Conservation (phyloP, 768 basidiomycete species). For the Tylopilus cervinicoccineus region DNA sequence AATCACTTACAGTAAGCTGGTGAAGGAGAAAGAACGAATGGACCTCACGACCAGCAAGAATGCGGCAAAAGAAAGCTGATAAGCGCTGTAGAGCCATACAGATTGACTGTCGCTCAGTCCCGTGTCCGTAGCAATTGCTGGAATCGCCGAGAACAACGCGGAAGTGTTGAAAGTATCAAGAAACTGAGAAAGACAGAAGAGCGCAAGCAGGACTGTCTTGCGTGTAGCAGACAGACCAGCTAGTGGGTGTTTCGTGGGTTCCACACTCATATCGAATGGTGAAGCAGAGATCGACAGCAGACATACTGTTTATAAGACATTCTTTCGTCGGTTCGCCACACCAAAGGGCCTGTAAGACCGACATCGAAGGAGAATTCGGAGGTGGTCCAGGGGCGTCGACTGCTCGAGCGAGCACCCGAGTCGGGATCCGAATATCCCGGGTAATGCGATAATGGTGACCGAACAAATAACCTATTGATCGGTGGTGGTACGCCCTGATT, state of each 20-base stretch:
- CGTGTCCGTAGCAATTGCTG: background rate
- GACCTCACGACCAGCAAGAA: background rate
- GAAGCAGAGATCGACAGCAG: no score
- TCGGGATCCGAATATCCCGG: no score
- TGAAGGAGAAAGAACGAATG: background rate
- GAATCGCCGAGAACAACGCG: background rate
- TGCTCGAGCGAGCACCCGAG: no score
- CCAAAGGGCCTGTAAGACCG: no score
- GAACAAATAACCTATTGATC: no score
- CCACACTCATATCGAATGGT: background rate
- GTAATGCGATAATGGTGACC: no score
- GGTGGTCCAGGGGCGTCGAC: no score
- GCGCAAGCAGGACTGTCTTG: background rate
- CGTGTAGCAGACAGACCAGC: background rate
- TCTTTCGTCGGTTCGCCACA: no score
- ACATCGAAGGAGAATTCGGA: no score
- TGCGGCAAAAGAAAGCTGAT: constrained; percentile 1
- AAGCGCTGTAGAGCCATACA: background rate
- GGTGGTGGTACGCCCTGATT: no score
- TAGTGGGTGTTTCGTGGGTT: background rate
- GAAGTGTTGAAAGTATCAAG: background rate
- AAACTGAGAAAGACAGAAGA: background rate
- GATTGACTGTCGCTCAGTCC: background rate
- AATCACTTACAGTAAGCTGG: background rate
- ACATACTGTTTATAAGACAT: no score